These are phyloP conservation scores for Lactarius tabidus DNA, from an alignment of 768 basidiomycete species.

Conservation along the genomic window DNA sequence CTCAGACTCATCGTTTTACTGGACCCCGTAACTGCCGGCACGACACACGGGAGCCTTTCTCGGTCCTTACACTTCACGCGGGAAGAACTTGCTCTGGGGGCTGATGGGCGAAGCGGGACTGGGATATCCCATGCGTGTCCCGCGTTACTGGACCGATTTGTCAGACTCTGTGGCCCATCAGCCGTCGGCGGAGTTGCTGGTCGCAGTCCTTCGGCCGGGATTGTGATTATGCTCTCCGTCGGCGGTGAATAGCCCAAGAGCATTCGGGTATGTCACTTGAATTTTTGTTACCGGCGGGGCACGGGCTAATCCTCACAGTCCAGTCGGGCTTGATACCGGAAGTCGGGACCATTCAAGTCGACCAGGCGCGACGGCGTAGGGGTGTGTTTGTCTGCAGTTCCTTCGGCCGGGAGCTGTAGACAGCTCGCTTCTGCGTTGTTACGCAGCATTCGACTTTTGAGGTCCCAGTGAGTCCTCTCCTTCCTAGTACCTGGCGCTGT, in stretches of 20 bases:
- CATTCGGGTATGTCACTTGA: constrained; percentile 10
- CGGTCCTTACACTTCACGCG: background rate
- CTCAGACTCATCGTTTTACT: background rate
- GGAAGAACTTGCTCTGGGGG: background rate
- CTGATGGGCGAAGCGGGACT: background rate
- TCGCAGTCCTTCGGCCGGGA: constrained; percentile 22
- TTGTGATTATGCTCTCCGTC: constrained; percentile 5
- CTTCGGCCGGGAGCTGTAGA: constrained; percentile 22
- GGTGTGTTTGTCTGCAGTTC: constrained; percentile 9
- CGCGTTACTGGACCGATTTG: background rate
- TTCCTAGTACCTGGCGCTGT: background rate
- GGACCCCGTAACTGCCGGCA: constrained; percentile 1
- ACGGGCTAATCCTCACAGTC: background rate
- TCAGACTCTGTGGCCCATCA: background rate
- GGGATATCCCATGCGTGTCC: background rate
- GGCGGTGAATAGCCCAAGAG: background rate
- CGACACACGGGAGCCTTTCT: background rate
- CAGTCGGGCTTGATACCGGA: background rate
- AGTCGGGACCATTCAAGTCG: background rate
- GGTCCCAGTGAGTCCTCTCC: background rate
- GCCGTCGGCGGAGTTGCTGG: constrained; percentile 10
- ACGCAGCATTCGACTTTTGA: constrained; percentile 2
- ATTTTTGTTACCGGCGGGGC: background rate
- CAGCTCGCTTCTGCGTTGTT: constrained; percentile 10
- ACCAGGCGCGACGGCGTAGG: constrained; percentile 4